phyloP scores from a whole-genome alignment of 208 protist genomes.

The Vickermania spadyakhi region DNA sequence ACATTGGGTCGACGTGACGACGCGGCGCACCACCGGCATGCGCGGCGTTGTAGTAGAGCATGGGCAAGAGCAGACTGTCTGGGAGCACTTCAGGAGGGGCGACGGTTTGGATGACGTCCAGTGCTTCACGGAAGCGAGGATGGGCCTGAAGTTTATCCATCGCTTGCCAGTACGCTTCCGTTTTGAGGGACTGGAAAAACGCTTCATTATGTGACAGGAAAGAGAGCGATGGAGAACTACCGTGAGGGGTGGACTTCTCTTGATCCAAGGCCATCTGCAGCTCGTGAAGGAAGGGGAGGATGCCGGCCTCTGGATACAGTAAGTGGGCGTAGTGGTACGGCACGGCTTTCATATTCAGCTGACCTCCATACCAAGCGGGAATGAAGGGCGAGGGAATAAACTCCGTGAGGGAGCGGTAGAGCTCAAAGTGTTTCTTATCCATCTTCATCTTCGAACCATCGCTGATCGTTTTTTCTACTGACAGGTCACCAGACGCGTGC shows the following conservation, averaged over 20 bases:
- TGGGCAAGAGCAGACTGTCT: slow-evolving; percentile 23
- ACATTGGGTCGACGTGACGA: too few species aligned
- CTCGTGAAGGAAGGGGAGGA: neutral
- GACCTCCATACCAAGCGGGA: slow-evolving; percentile 35
- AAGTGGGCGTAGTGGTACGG: slow-evolving; percentile 24
- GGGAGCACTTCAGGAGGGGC: slow-evolving; percentile 35
- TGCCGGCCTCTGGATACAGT: neutral
- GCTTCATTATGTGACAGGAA: neutral
- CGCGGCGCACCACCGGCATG: too few species aligned
- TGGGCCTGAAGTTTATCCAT: slow-evolving; percentile 9
- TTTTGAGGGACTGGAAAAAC: neutral
- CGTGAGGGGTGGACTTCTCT: neutral
- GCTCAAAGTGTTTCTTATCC: slow-evolving; percentile 18
- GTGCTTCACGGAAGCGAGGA: slow-evolving; percentile 16
- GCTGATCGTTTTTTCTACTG: slow-evolving; percentile 11
- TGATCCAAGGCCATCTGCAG: neutral
- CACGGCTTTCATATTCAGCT: slow-evolving; percentile 9
- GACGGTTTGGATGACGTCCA: slow-evolving; percentile 11
- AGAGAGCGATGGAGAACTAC: neutral
- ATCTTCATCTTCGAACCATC: slow-evolving; percentile 1
- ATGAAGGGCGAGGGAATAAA: slow-evolving; percentile 36
- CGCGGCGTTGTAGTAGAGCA: neutral
- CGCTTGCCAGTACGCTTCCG: neutral
- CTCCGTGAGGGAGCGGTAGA: slow-evolving; percentile 27
- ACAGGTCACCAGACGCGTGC: neutral